Evolutionary conservation across 2,329 filamentous ascomycete genomes (phyloP), one percentile per base, ranked within the genome.

Genomic region (Colletotrichum plurivorum): DNA sequence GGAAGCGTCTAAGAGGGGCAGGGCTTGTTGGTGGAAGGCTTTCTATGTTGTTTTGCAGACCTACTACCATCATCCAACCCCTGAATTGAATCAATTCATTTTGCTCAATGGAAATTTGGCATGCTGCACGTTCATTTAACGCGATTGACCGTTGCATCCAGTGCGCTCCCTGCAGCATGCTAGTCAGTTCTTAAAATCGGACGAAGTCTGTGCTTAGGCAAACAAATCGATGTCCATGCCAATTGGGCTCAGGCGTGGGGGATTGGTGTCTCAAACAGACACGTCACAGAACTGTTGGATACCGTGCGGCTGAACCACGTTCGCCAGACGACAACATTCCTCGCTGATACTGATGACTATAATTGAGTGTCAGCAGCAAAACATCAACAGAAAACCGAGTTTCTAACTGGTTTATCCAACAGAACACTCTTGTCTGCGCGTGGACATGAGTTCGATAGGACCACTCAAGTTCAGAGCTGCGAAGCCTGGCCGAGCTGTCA

Each of bases 401-500:
- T 7, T 31, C 7, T 31, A 10, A 7, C 5, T 1, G 5, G 2
- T 9, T 18, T 18, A 20, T 2, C 18, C 25, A 5, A 49, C 18
- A 1, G 10, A 7, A 18, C 13, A 49, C 18, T 1, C 6, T 2
- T n/a, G n/a, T 22, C 3, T 3, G 41, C 22, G 12, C 15, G 66
- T 69, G 62, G 36, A 2, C 12, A 16, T 36, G 31, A 36, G 31
- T 36, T 36, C 51, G 6, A 48, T 7, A n/a, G 25, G 36, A 5
- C 62, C 66, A 10, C 43, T 69, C n/a, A 41, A n/a, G 5, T 69
- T 60, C 20, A 46, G 20, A 31, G 41, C 31, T 2, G 31, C 56
- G 16, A 66, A 60, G 31, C 62, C 67, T 7, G 70, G 70, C 1
- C 49, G 31, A 46, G 39, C 25, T 9, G 63, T 78, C 25, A 76